Percentiles rank a stretch among this genome's conserved stretches.
Evolutionary conservation across 371 early-diverging fungal species (phyloP).

Genomic region (Mortierella sp.): DNA sequence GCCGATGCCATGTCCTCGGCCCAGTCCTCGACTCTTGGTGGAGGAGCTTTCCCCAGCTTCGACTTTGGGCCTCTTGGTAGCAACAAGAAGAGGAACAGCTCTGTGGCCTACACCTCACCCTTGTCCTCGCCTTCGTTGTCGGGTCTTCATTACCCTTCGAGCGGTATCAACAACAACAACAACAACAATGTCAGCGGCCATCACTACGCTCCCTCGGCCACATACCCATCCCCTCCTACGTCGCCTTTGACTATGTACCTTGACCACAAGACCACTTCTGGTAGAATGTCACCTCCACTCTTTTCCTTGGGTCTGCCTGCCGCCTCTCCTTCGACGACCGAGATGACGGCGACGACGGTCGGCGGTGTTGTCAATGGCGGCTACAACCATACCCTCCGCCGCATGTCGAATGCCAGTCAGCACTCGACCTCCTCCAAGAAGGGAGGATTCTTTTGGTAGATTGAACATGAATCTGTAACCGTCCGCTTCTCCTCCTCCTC

Average conservation of each 20-base stretch:
- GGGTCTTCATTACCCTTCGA: slow-evolving; percentile 11
- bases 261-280: slow-evolving; percentile 41
- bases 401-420: slow-evolving; percentile 15
- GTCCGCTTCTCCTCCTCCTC: no score
- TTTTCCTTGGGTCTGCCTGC: slow-evolving; percentile 46
- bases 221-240: slow-evolving; percentile 47
- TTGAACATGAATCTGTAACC: no score
- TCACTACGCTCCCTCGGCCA: slow-evolving; percentile 1
- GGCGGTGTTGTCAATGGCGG: not conserved
- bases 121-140: slow-evolving; percentile 42
- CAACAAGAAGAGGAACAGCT: slow-evolving; percentile 14
- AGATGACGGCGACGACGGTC: slow-evolving; percentile 28
- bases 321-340: slow-evolving; percentile 1
- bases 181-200: no score
- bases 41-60: slow-evolving; percentile 12
- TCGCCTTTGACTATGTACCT: slow-evolving; percentile 49
- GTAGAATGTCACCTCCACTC: slow-evolving; percentile 37
- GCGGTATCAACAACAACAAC: not conserved
- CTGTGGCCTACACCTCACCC: slow-evolving; percentile 30
- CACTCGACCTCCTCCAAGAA: slow-evolving; percentile 20
- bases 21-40: slow-evolving; percentile 2
- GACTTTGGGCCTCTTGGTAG: slow-evolving; percentile 37
- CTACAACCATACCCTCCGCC: not conserved
- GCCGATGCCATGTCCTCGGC: slow-evolving; percentile 32
- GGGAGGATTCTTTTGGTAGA: slow-evolving; percentile 43